A percentile compares a stretch with the other conserved stretches of the same genome.
Conservation (phyloP, 2,329 filamentous ascomycete species). For the Exophiala dermatitidis region DNA sequence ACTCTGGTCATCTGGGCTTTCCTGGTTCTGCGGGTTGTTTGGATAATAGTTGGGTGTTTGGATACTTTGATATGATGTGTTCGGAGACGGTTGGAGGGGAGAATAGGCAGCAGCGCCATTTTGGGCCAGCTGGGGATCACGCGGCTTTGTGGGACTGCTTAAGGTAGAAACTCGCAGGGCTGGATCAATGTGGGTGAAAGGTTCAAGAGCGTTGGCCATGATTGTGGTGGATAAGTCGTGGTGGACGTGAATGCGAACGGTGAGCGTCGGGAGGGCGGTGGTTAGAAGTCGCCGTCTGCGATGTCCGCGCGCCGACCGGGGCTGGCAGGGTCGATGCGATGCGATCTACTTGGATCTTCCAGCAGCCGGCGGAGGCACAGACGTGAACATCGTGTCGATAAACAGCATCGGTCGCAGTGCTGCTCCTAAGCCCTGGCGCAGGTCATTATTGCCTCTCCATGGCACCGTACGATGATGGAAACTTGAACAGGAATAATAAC, state of each 20-base stretch:
- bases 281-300: slow-evolving; percentile 14
- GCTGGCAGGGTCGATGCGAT: not conserved
- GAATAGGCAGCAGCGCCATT: slow-evolving; percentile 21
- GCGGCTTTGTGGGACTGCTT: slow-evolving; percentile 21
- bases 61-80: slow-evolving; percentile 24
- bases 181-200: slow-evolving; percentile 20
- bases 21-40: slow-evolving; percentile 17
- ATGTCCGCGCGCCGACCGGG: slow-evolving; percentile 11
- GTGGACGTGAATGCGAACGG: not conserved
- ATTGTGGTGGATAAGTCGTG: not conserved
- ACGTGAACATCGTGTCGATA: slow-evolving; percentile 1
- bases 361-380: not conserved
- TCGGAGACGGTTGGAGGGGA: slow-evolving; percentile 24
- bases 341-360: too few relatives aligned
- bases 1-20: slow-evolving; percentile 24
- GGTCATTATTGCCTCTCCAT: too few relatives aligned
- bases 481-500: too few relatives aligned
- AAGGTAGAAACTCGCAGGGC: slow-evolving; percentile 18
- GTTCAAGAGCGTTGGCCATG: slow-evolving; percentile 12
- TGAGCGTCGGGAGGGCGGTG: slow-evolving; percentile 14
- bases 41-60: slow-evolving; percentile 25
- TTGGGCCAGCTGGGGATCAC: slow-evolving; percentile 16
- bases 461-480: too few relatives aligned
- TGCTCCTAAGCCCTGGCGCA: too few relatives aligned
- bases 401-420: too few relatives aligned